Base-by-base conservation (phyloP, 768 basidiomycete species). In the Russula brevipes region DNA sequence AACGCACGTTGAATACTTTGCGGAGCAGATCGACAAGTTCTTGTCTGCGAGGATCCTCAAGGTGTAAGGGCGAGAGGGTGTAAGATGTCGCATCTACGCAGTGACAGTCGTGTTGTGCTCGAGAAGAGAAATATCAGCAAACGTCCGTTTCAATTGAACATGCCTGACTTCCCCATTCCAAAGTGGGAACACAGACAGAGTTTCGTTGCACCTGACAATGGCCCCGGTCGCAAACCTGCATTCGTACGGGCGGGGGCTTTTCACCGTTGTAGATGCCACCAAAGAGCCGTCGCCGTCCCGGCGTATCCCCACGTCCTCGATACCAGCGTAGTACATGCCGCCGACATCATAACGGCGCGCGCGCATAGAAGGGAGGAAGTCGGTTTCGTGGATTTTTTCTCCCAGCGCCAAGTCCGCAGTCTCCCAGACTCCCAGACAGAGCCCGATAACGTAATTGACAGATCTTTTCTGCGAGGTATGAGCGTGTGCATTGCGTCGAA, bases 1-100 rank as follows among this genome's bases (percentile, higher is more conserved):
- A 42, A 66, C 65, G 35, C 61, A 64, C 17, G 62, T 57, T n/a
- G 80, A 79, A 66, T 74, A 72, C n/a, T 63, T 42, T 51, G 61
- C 65, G 0, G 41, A 59, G 52, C 45, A 54, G 62, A 66, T 66
- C 8, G 52, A 63, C 30, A 49, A 50, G 65, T 66, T 66, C 39
- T 63, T 66, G 61, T 59, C 56, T 36, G 50, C 38, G 56, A 62
- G 55, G 49, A 30, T 57, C 39, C 41, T 57, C 24, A 52, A 44
- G 17, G 54, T 7, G 55, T 57, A 38, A 24, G 33, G 58, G 30
- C 9, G 8, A 24, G 10, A 41, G 47, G 57, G 16, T 30, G 57
- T 50, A 50, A 12, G 38, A 39, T 39, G 12, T 39, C 12, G 12
- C 12, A 12, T 39, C 38, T 7, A 39, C 38, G 12, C 12, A 7